Evolutionary conservation across 2,329 filamentous ascomycete species (phyloP).

Genomic region (Arthrinium phaeospermum): DNA sequence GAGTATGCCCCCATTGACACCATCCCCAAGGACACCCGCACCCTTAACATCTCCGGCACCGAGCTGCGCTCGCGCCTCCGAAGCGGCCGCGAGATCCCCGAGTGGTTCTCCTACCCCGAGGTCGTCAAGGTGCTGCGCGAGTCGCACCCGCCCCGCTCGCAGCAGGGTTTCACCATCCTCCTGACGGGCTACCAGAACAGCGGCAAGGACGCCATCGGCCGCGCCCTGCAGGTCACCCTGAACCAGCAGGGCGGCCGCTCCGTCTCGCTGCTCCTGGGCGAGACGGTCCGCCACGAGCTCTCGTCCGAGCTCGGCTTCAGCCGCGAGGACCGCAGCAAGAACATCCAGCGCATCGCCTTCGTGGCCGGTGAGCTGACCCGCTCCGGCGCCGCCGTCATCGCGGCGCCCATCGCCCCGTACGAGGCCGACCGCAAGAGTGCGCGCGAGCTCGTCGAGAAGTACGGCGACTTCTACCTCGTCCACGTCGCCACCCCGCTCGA

Average conservation of each 20-base stretch:
- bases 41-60: slow-evolving; percentile 84
- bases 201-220: slow-evolving; percentile 95
- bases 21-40: slow-evolving; percentile 82
- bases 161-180: slow-evolving; percentile 98
- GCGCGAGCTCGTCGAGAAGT: slow-evolving; percentile 84
- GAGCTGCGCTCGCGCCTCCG: slow-evolving; percentile 92
- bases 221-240: slow-evolving; percentile 93
- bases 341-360: slow-evolving; percentile 95
- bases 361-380: slow-evolving; percentile 94
- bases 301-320: slow-evolving; percentile 96
- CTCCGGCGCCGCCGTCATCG: slow-evolving; percentile 92
- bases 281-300: slow-evolving; percentile 92
- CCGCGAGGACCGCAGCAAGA: slow-evolving; percentile 88
- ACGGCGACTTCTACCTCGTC: slow-evolving; percentile 90
- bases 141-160: slow-evolving; percentile 88
- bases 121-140: slow-evolving; percentile 96
- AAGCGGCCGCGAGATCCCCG: slow-evolving; percentile 92
- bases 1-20: slow-evolving; percentile 95
- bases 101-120: slow-evolving; percentile 99
- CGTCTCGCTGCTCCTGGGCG: slow-evolving; percentile 91
- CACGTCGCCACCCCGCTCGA: slow-evolving; percentile 94
- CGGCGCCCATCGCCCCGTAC: slow-evolving; percentile 94
- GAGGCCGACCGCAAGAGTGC: slow-evolving; percentile 78
- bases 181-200: slow-evolving; percentile 96
- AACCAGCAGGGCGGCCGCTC: slow-evolving; percentile 97